A percentile compares a stretch with the other conserved stretches of the same genome.
These are phyloP conservation scores for Globisporangium spiculum DNA, from an alignment of 352 stramenopile species.

Conservation along the genomic window DNA sequence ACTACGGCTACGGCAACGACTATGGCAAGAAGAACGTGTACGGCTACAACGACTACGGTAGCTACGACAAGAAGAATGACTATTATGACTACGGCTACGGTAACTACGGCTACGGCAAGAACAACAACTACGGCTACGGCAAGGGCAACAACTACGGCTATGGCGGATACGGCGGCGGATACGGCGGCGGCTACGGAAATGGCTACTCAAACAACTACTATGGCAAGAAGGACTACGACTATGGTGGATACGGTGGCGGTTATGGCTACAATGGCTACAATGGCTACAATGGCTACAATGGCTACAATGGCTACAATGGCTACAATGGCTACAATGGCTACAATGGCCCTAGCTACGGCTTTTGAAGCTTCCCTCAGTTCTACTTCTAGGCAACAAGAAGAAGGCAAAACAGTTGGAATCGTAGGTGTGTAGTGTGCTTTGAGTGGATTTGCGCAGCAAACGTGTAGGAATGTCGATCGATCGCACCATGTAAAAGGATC, in stretches of 20 bases:
- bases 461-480: neutral
- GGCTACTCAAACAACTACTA: neutral
- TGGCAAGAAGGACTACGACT: neutral
- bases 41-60: too few relatives aligned
- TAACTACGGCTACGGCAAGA: neutral
- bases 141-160: conserved; percentile 15
- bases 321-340: neutral
- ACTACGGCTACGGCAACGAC: neutral
- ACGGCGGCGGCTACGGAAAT: neutral
- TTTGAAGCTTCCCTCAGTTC: neutral
- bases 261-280: neutral
- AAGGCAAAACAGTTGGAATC: neutral
- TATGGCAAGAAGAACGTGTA: neutral
- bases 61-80: neutral
- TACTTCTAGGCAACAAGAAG: neutral
- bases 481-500: neutral
- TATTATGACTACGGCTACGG: too few relatives aligned
- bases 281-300: neutral
- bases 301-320: neutral
- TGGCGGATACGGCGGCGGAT: neutral
- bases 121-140: neutral
- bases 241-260: neutral
- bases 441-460: neutral
- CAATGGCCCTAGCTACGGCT: neutral
- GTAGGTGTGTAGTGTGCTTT: neutral